Evolutionary conservation across 164 flowering plant genomes (phyloP), one percentile per base, ranked within the genome.

Genomic region (Berberis thunbergii): DNA sequence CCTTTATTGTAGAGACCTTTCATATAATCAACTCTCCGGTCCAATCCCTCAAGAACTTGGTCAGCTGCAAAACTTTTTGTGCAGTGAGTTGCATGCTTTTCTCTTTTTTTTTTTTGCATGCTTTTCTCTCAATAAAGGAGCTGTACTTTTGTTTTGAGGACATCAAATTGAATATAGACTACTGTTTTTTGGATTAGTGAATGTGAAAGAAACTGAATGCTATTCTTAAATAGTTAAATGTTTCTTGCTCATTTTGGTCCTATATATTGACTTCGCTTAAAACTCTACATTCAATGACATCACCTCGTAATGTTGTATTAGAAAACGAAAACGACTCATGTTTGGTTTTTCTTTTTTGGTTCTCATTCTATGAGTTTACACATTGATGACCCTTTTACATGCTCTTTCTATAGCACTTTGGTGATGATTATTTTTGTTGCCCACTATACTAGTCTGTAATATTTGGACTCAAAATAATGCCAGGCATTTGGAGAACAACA

Each of bases 1-100:
- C 0, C 54, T 72, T 48, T 55, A 5, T 59, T 73, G 68, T 55
- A 91, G 99, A 66, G 99, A 94, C 74, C 82, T 94, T 63, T 91
- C 96, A 49, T 64, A 73, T 40, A 89, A 94, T 68, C 82, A 77
- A 41, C 83, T 94, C 42, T 72, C 83, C 6, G 97, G 99, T 10
- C 48, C 72, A 12, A 79, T 94, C 65, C 97, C 99, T 58, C 79
- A 81, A 71, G 96, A 88, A 67, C 82, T 94, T 49, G 74, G 86
- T 58, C 97, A 91, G 75, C 96, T 91, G 46, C 97, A 87, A 56
- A 86, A 80, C 69, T 55, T 94, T 76, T 76, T 70, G 80, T 75
- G 61, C 68, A 91, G 99, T 94, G 74, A 81, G 97, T 79, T 63
- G 10, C 50, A 6, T 4, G 50, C 10, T 1, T 48, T 41, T 52